Evolutionary conservation across 495 filamentous ascomycete species (phyloP).

Genomic region (Bombardia bombarda): DNA sequence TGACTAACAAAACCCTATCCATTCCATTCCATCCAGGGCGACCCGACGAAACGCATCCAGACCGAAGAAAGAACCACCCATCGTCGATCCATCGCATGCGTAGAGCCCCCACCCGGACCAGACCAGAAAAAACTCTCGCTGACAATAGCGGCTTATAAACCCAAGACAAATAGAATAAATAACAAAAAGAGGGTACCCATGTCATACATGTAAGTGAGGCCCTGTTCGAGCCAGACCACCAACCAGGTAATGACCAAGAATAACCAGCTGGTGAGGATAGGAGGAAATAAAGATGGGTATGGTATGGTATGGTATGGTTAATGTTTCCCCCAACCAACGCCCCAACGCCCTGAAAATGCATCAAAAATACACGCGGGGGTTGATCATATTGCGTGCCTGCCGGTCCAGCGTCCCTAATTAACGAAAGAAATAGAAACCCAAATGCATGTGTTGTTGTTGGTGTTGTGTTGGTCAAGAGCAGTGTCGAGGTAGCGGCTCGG

Average conservation of each 20-base stretch:
- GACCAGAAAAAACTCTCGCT: no score
- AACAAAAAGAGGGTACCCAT: no score
- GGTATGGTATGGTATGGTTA: background rate
- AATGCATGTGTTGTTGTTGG: background rate
- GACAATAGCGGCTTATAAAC: background rate
- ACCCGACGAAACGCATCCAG: no score
- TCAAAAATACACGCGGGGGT: no score
- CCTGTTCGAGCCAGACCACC: background rate
- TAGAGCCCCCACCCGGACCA: no score
- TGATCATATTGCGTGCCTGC: no score
- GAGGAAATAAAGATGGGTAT: background rate
- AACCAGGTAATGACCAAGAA: background rate
- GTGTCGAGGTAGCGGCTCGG: background rate
- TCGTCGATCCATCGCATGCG: no score
- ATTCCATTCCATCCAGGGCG: no score
- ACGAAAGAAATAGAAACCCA: background rate
- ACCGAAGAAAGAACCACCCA: no score
- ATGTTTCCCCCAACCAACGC: background rate
- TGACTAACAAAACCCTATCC: no score
- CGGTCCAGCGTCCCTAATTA: no score
- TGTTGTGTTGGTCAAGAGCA: background rate
- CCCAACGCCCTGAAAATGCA: constrained; percentile 19
- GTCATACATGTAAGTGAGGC: no score
- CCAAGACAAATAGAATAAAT: background rate
- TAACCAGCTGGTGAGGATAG: background rate